Percentiles rank a stretch among this genome's conserved stretches.
These are phyloP conservation scores for Vickermania spadyakhi DNA, from an alignment of 208 protist species.

Conservation along the genomic window DNA sequence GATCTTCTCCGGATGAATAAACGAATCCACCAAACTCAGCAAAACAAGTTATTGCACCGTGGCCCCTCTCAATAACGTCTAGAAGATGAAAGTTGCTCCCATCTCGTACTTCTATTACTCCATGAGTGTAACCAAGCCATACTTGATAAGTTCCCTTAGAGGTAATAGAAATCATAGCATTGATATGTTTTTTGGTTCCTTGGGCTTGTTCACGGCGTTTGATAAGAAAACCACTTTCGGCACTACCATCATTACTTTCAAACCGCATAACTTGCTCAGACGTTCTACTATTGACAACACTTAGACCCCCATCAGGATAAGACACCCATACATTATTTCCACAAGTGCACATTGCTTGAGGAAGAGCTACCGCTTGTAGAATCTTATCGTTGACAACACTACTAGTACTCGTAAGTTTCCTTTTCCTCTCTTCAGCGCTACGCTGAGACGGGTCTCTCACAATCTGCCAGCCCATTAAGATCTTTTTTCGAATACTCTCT, in stretches of 20 bases:
- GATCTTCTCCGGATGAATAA: conserved; percentile 67
- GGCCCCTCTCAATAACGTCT: conserved; percentile 27
- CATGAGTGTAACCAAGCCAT: conserved; percentile 76
- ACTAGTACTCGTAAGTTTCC: no score
- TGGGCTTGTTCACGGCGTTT: not conserved
- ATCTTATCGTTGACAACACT: conserved; percentile 47
- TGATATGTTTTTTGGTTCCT: not conserved
- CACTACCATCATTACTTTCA: conserved; percentile 2
- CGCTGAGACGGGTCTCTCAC: no score
- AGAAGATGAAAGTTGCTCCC: conserved; percentile 25
- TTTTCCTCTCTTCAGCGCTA: no score
- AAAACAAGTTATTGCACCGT: conserved; percentile 52
- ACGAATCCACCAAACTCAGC: conserved; percentile 73
- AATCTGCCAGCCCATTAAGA: no score
- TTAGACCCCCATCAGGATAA: conserved; percentile 32
- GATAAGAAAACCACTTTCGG: not conserved
- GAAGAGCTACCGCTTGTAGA: conserved; percentile 25
- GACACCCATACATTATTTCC: conserved; percentile 64
- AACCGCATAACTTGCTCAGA: conserved; percentile 44
- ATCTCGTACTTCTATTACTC: conserved; percentile 61
- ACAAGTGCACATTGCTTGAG: conserved; percentile 35
- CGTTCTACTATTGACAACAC: conserved; percentile 64
- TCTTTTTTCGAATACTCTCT: no score
- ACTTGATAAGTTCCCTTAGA: conserved; percentile 11
- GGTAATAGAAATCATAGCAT: not conserved